Evolutionary conservation across 164 flowering plant species (phyloP).

Genomic region (Kalanchoe fedtschenkoi): DNA sequence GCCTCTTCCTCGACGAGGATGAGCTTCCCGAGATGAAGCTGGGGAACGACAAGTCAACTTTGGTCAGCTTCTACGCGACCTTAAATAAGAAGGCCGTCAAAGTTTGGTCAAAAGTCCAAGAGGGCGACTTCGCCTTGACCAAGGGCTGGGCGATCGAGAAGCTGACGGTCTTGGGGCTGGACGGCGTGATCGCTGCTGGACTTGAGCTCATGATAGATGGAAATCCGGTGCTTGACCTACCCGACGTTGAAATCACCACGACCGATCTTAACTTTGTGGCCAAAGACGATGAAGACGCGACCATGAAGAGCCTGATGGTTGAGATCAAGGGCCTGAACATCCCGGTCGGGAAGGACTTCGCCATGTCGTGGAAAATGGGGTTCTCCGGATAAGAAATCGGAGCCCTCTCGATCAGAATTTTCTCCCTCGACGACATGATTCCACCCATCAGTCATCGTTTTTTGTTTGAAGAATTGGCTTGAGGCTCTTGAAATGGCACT

Average conservation of each 20-base stretch:
- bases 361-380: slow-evolving; percentile 60
- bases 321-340: slow-evolving; percentile 38
- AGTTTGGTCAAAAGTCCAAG: slow-evolving; percentile 57
- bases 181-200: slow-evolving; percentile 17
- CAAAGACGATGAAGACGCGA: not conserved
- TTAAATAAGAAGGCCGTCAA: slow-evolving; percentile 29
- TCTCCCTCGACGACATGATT: not conserved
- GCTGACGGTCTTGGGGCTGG: slow-evolving; percentile 44
- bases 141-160: slow-evolving; percentile 42
- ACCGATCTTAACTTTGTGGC: not conserved
- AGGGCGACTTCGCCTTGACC: slow-evolving; percentile 40
- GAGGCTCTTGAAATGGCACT: too few relatives aligned
- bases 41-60: slow-evolving; percentile 45
- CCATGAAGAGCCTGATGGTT: slow-evolving; percentile 12
- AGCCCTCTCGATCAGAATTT: not conserved
- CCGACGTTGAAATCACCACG: not conserved
- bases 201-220: not conserved
- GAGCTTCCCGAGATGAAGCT: slow-evolving; percentile 60
- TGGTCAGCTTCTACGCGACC: slow-evolving; percentile 40
- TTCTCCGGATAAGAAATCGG: slow-evolving; percentile 15
- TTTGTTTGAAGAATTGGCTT: not conserved
- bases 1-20: slow-evolving; percentile 55
- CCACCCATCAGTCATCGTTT: not conserved
- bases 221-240: not conserved
- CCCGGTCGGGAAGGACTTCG: slow-evolving; percentile 53